Conservation (phyloP, 306 rosid species). For the Vicia sativa region DNA sequence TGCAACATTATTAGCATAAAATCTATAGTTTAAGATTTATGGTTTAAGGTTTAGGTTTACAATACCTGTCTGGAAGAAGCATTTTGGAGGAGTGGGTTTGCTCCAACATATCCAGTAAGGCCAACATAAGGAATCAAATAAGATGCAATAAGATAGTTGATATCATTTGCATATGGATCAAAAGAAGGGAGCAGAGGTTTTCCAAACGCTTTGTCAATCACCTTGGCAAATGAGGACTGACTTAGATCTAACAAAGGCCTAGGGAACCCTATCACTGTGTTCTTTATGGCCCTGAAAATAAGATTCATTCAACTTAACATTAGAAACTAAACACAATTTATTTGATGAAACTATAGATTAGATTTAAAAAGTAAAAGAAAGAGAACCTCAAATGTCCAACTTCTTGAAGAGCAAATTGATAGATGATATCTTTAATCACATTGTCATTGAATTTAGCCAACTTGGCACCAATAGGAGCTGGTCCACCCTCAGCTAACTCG, state of each 20-base stretch:
- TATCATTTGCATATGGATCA: no score
- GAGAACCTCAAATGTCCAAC: constrained; percentile 71
- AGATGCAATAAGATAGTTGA: no score
- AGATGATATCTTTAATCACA: constrained; percentile 43
- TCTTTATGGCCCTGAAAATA: constrained; percentile 61
- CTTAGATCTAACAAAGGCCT: constrained; percentile 73
- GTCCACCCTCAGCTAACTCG: no score
- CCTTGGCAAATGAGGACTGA: constrained; percentile 41
- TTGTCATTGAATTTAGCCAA: constrained; percentile 45
- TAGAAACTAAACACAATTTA: background rate
- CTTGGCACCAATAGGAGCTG: no score
- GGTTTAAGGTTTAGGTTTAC: background rate
- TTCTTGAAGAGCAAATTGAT: constrained; percentile 70
- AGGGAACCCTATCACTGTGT: constrained; percentile 61
- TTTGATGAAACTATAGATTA: no score
- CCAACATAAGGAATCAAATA: constrained; percentile 94
- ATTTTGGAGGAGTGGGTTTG: constrained; percentile 56
- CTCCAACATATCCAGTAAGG: constrained; percentile 82
- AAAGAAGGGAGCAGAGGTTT: no score
- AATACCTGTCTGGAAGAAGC: constrained; percentile 51
- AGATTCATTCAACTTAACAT: background rate
- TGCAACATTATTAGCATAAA: background rate
- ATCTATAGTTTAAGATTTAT: no score
- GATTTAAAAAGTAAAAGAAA: background rate
- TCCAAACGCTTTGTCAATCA: no score